Conservation (phyloP, 257 asterid genomes). For the Rauvolfia tetraphylla region DNA sequence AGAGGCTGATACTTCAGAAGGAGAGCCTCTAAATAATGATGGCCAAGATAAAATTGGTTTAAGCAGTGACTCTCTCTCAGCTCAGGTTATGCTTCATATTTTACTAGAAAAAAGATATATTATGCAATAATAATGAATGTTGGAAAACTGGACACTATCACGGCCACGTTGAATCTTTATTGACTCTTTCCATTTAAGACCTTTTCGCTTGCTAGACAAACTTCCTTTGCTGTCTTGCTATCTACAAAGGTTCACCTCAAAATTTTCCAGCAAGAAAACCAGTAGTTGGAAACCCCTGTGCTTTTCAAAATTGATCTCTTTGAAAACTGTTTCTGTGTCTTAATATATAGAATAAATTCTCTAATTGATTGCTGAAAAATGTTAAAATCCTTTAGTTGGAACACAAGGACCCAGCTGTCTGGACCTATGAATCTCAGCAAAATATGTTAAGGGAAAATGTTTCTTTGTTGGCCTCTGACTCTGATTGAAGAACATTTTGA, state of each 20-base stretch:
- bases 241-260: neutral
- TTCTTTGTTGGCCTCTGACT: neutral
- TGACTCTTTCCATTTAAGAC: neutral
- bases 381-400: neutral
- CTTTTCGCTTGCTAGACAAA: neutral
- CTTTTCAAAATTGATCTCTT: neutral
- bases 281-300: neutral
- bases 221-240: neutral
- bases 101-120: neutral
- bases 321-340: neutral
- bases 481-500: neutral
- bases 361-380: neutral
- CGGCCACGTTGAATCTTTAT: neutral
- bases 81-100: constrained; percentile 36
- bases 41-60: constrained; percentile 40
- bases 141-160: neutral
- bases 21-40: constrained; percentile 38
- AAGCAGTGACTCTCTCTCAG: constrained; percentile 37
- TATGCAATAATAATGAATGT: neutral
- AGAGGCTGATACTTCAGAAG: constrained; percentile 35
- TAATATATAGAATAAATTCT: no score
- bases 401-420: neutral
- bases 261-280: neutral
- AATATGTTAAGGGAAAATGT: no score
- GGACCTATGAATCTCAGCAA: neutral